Base-by-base conservation (phyloP, 2,329 filamentous ascomycete genomes). In the Lecanoromycetidae sp. region DNA sequence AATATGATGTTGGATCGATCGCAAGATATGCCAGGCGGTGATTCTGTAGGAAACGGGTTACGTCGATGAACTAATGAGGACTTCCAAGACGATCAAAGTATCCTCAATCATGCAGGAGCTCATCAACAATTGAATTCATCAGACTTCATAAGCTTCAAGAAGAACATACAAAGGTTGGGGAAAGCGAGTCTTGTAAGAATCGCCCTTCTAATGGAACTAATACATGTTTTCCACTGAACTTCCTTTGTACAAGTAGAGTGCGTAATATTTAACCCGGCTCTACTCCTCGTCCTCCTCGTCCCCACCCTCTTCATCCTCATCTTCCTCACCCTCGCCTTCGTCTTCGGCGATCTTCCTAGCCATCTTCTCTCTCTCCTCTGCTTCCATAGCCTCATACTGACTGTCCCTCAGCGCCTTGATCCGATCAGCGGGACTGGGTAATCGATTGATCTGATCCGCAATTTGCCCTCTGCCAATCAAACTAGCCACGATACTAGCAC, bases 391-490 rank as follows among this genome's bases (percentile, higher is more conserved):
- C 56, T 67, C 66, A 58, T 66, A 60, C 60, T 69, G 64, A 53
- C 65, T 57, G 56, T 63, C 68, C 51, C 74, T 65, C 52, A 80
- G 64, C 33, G 70, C 68, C 58, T 68, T 63, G 30, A 74, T 62
- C 27, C 69, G 63, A 52, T 74, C 69, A 12, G 66, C 66, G 4
- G 71, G 67, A 33, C 65, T 62, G 15, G 66, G 60, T 30, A 64
- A 54, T 52, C 60, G 62, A 44, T 61, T 69, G 56, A 80, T 67
- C 58, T 72, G 69, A 56, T 77, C 71, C 34, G 70, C 72, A 55
- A 93, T 79, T 67, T 88, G 82, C 58, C 87, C 83, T 52, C 88
- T 79, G 33, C 86, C 87, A 53, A 95, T 75, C 55, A 95, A 69
- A 53, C 78, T 90, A 56, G 86, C 68, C 34, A 91, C 79, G 56